A percentile compares a stretch with the other conserved stretches of the same genome.
Conservation (phyloP, 306 rosid genomes). For the Cajanus cajan region DNA sequence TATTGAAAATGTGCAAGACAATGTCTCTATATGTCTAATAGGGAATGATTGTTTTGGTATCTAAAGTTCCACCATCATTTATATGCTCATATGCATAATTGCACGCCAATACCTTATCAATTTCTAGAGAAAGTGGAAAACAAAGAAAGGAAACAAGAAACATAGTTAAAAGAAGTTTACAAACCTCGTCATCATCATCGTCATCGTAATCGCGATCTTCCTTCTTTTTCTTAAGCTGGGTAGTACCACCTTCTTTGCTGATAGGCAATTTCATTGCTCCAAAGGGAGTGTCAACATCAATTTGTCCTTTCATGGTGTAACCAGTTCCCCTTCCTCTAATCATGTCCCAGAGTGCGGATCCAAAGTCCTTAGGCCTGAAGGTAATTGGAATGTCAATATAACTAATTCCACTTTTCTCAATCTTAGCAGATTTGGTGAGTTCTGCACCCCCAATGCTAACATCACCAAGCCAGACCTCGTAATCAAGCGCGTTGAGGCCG, state of each 20-base stretch:
- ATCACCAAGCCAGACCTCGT: constrained; percentile 84
- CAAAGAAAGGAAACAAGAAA: not conserved
- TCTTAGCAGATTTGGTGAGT: constrained; percentile 62
- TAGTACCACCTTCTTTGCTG: constrained; percentile 90
- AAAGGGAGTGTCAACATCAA: constrained; percentile 87
- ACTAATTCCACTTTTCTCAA: constrained; percentile 59
- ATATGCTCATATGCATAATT: not conserved
- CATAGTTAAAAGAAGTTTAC: constrained; percentile 18
- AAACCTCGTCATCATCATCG: constrained; percentile 68
- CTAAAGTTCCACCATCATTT: not conserved
- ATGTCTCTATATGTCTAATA: not conserved
- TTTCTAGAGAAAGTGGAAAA: not conserved
- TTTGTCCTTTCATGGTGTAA: constrained; percentile 73
- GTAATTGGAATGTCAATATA: constrained; percentile 72
- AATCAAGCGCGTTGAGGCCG: constrained; percentile 69
- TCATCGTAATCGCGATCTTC: constrained; percentile 64
- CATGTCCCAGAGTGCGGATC: constrained; percentile 97
- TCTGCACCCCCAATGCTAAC: constrained; percentile 74
- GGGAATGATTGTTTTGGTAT: not conserved
- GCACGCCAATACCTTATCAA: not conserved
- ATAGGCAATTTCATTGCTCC: constrained; percentile 93
- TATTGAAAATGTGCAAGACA: not conserved
- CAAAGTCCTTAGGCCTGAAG: constrained; percentile 91
- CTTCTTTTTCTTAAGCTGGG: constrained; percentile 77
- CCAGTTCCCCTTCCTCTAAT: constrained; percentile 93